phyloP scores from a whole-genome alignment of 192 early-diverging fungal species.

The Jimgerdemannia flammicorona region DNA sequence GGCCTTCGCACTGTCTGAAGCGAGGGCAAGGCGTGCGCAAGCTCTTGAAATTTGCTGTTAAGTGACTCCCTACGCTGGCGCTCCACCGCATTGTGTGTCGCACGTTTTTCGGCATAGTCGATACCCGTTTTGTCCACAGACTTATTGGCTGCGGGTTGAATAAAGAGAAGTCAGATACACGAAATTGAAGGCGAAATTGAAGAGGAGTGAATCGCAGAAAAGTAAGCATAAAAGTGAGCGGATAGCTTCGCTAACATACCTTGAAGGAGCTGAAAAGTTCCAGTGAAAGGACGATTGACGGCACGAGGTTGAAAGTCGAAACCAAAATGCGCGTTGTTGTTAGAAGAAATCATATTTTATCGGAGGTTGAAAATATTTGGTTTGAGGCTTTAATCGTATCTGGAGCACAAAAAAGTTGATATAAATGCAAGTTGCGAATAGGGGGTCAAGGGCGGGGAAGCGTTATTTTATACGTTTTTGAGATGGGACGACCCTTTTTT shows the following conservation, averaged over 20 bases:
- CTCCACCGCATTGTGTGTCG: constrained; percentile 80
- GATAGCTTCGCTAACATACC: background rate
- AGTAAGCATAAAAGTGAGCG: background rate
- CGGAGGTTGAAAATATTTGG: background rate
- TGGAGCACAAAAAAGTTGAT: too few relatives aligned
- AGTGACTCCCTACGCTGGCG: constrained; percentile 76
- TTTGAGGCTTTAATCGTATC: background rate
- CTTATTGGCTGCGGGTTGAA: background rate
- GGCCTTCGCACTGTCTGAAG: constrained; percentile 71
- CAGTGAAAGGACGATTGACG: background rate
- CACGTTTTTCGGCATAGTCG: constrained; percentile 53
- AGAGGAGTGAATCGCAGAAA: too few relatives aligned
- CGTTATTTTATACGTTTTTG: too few relatives aligned
- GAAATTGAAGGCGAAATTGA: too few relatives aligned
- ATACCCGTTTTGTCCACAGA: background rate
- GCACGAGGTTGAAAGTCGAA: background rate
- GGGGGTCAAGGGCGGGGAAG: too few relatives aligned
- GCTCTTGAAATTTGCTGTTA: constrained; percentile 77
- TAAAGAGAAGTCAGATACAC: too few relatives aligned
- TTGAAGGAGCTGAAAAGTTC: background rate
- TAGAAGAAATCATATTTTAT: background rate
- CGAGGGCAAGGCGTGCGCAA: constrained; percentile 75
- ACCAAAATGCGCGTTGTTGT: background rate
- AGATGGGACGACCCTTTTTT: too few relatives aligned
- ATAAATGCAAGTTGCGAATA: too few relatives aligned